Base-by-base conservation (phyloP, 2,329 filamentous ascomycete genomes). In the Trichoderma hamatum region DNA sequence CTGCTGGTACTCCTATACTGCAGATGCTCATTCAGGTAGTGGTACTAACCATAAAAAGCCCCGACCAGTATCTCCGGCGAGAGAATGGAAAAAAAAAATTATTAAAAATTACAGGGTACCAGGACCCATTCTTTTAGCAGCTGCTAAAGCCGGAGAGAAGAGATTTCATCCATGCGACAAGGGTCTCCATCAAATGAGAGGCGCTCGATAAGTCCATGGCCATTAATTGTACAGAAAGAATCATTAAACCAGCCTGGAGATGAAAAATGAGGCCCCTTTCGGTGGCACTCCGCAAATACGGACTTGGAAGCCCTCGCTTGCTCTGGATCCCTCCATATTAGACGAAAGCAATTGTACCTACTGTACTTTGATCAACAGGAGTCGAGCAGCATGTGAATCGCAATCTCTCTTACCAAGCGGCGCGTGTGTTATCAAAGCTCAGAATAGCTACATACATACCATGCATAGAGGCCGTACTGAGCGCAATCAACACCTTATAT, bases 131-230 rank as follows among this genome's bases (percentile, higher is more conserved):
- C 26, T 65, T 65, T 65, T 65, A 65, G 67, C 67, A 65, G 32
- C 67, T 69, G 67, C 59, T 68, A 60, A 54, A 69, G 39, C 43
- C 52, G 67, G 66, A 39, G 49, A 55, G 43, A 59, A 69, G 59
- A 64, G 51, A 59, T 58, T 49, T 55, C 65, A 51, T 64, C 52
- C 51, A 51, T 69, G 54, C 54, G 58, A 59, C 67, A 58, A 55
- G 59, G 67, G 36, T 68, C 36, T 64, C 16, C 39, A 51, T 54
- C 61, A 69, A 69, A 69, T 69, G 60, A 65, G 67, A 69, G 55
- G 9, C 46, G 34, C 54, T 69, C 3, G 61, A 69, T 69, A 69
- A 69, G 43, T 60, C 52, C 39, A 26, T 43, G 34, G 34, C 30
- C 14, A 32, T 21, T 24, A 59, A 10, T 21, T 59, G 32, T 39